These are phyloP conservation scores for Phoma sp. DNA, from an alignment of 2,329 filamentous ascomycete genomes.

Conservation along the genomic window DNA sequence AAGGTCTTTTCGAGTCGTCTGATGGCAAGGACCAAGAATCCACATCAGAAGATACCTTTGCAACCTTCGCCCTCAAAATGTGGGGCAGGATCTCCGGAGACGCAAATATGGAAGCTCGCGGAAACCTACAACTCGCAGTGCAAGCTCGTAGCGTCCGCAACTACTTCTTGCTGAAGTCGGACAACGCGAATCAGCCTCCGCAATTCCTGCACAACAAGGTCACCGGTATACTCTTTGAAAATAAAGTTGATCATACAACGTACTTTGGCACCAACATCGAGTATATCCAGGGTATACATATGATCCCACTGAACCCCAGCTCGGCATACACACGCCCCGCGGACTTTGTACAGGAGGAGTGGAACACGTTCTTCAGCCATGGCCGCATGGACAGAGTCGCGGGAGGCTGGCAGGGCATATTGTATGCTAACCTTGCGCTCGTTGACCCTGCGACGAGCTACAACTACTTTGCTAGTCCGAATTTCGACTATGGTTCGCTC, in stretches of 20 bases:
- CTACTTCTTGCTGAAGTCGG: conserved; percentile 82
- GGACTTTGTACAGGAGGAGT: conserved; percentile 76
- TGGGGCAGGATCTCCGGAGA: conserved; percentile 84
- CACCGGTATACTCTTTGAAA: conserved; percentile 82
- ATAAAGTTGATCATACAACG: conserved; percentile 90
- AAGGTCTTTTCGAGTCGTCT: conserved; percentile 74
- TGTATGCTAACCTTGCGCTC: conserved; percentile 84
- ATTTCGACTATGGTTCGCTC: conserved; percentile 73
- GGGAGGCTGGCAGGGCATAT: conserved; percentile 85
- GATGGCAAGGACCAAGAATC: conserved; percentile 91
- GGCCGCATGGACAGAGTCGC: conserved; percentile 70
- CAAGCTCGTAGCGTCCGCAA: conserved; percentile 74
- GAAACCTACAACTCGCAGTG: conserved; percentile 84
- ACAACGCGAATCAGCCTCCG: conserved; percentile 76
- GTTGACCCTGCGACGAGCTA: conserved; percentile 75
- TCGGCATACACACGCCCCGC: conserved; percentile 73
- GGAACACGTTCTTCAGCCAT: conserved; percentile 74
- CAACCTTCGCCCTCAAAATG: conserved; percentile 89
- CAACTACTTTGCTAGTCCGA: conserved; percentile 73
- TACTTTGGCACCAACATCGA: conserved; percentile 78
- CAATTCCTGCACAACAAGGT: conserved; percentile 84
- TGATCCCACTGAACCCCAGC: conserved; percentile 78
- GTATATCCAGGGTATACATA: conserved; percentile 80
- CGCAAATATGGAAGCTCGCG: conserved; percentile 76
- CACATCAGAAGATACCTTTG: conserved; percentile 90